Percentiles rank a stretch among this genome's conserved stretches.
These are phyloP conservation scores for Xylaria intraflava DNA, from an alignment of 495 filamentous ascomycete species.

Conservation along the genomic window DNA sequence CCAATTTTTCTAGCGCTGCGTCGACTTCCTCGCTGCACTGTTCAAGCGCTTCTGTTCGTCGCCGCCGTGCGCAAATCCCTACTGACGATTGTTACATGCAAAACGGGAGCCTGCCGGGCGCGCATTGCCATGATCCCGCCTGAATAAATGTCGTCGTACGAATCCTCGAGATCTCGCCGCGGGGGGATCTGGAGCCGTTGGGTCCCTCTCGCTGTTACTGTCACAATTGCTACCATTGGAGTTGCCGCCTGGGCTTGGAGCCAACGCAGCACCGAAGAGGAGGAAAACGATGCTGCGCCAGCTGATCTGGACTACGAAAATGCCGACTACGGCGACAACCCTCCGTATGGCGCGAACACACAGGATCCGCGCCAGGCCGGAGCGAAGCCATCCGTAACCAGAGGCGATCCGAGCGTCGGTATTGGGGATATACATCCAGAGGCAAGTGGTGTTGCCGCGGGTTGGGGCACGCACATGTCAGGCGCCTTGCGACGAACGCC, in stretches of 20 bases:
- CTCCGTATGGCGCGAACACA: slow-evolving; percentile 43
- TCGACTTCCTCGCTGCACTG: neutral
- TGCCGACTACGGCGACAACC: slow-evolving; percentile 45
- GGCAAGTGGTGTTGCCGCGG: slow-evolving; percentile 31
- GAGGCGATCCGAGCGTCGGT: slow-evolving; percentile 29
- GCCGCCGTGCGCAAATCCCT: neutral
- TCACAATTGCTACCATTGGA: slow-evolving; percentile 76
- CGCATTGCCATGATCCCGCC: slow-evolving; percentile 23
- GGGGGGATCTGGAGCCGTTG: slow-evolving; percentile 70
- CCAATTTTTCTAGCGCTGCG: neutral
- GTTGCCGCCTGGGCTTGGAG: slow-evolving; percentile 91
- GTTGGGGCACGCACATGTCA: slow-evolving; percentile 70
- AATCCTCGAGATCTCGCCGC: slow-evolving; percentile 59
- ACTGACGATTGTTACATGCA: neutral
- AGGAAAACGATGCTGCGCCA: slow-evolving; percentile 30
- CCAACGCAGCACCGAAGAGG: slow-evolving; percentile 65
- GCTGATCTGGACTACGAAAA: slow-evolving; percentile 45
- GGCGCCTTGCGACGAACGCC: slow-evolving; percentile 80
- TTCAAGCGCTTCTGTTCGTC: neutral
- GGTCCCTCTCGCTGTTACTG: slow-evolving; percentile 76
- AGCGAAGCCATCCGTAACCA: slow-evolving; percentile 22
- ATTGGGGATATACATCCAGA: slow-evolving; percentile 31
- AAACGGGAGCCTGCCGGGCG: slow-evolving; percentile 15
- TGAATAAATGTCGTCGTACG: slow-evolving; percentile 68
- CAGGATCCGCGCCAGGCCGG: slow-evolving; percentile 33